phyloP scores from a whole-genome alignment of 2,329 filamentous ascomycete species.

The Coniochaeta pulveracea region DNA sequence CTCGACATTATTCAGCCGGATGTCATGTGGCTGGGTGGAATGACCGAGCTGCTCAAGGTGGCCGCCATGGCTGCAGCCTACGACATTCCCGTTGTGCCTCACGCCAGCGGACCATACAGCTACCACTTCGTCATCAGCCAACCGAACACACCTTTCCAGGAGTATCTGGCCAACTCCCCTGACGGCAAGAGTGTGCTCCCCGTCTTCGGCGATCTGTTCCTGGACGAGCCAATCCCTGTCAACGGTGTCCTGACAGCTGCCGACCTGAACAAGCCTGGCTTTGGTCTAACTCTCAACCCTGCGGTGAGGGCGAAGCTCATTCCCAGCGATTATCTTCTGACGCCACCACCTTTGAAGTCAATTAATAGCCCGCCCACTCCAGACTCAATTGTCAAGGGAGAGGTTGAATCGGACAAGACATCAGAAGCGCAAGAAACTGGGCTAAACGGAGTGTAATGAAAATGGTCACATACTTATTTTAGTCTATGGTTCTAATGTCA shows the following conservation, averaged over 20 bases:
- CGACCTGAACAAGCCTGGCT: conserved; percentile 79
- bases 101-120: conserved; percentile 86
- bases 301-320: conserved; percentile 60
- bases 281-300: conserved; percentile 79
- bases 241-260: conserved; percentile 72
- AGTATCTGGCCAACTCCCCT: conserved; percentile 87
- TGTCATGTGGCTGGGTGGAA: conserved; percentile 92
- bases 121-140: conserved; percentile 96
- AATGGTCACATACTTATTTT: too few relatives aligned
- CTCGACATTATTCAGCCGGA: conserved; percentile 92
- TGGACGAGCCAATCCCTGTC: conserved; percentile 79
- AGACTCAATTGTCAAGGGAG: conserved; percentile 7
- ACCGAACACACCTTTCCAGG: conserved; percentile 87
- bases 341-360: conserved; percentile 44
- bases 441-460: too few relatives aligned
- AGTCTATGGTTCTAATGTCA: too few relatives aligned
- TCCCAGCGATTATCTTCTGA: conserved; percentile 61
- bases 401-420: conserved; percentile 11
- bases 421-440: conserved; percentile 6
- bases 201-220: conserved; percentile 84
- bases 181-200: conserved; percentile 84
- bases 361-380: conserved; percentile 22
- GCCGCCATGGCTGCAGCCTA: conserved; percentile 84
- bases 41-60: conserved; percentile 87
- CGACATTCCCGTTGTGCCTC: conserved; percentile 90